Base-by-base conservation (phyloP, 768 basidiomycete species). In the Tylopilus vinaceipallidus region DNA sequence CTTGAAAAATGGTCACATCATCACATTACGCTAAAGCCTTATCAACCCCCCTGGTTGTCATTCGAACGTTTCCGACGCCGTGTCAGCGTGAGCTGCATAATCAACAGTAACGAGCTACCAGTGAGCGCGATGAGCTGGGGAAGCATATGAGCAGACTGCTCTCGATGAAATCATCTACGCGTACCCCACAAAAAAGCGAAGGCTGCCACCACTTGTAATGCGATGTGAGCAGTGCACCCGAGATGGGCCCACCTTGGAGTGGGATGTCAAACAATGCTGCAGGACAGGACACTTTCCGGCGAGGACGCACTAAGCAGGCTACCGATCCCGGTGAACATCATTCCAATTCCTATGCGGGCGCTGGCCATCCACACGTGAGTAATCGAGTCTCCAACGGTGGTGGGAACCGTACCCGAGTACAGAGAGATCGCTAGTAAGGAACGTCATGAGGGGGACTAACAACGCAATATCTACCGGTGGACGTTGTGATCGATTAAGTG, bases 161-260 rank as follows among this genome's bases (percentile, higher is more conserved):
- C 17, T 30, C 7, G 6, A 20, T 22, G 10, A 2, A 32, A 26
- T 17, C 0, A 40, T 19, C 8, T 8, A 14, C 43, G 29, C 54
- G 7, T 53, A 73, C 67, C 43, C 79, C 82, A n/a, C 72, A 65
- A 54, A 81, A 85, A 9, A 82, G 41, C 2, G 75, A 72, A 3
- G 81, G 74, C 37, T 68, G 69, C 78, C 77, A 82, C 83, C 83
- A 85, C 2, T 71, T 66, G 58, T 76, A 82, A 6, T 71, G 58
- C 13, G 69, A 51, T 1, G 79, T 74, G 4, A 85, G 73, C 22
- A 84, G 61, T 0, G 78, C 76, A 1, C 83, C 82, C 17, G 75
- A 71, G 37, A 84, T 72, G 1, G 83, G 83, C 0, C 77, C 75
- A 6, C 81, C 81, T 76, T 44, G 14, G 3, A 36, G 4, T 3